Percentiles rank a stretch among this genome's conserved stretches.
These are phyloP conservation scores for Fonsecaea erecta DNA, from an alignment of 2,329 filamentous ascomycete species.

Conservation along the genomic window DNA sequence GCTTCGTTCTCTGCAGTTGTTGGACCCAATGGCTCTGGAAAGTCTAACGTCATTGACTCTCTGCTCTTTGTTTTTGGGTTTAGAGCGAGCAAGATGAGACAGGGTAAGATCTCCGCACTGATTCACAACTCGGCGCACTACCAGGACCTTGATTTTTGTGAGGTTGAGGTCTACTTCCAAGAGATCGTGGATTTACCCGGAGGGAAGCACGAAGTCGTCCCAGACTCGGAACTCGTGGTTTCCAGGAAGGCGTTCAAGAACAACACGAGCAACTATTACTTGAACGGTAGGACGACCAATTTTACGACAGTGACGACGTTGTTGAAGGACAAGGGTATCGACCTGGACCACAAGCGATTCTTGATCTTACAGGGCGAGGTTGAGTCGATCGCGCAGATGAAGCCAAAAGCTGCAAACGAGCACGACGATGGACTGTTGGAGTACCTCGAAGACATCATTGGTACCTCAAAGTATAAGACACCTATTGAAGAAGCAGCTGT, in stretches of 20 bases:
- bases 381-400: constrained; percentile 99
- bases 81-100: constrained; percentile 97
- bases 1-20: constrained; percentile 97
- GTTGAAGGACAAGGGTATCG: constrained; percentile 84
- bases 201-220: constrained; percentile 75
- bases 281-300: constrained; percentile 85
- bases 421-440: constrained; percentile 95
- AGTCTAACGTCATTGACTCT: constrained; percentile 98
- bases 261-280: constrained; percentile 98
- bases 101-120: constrained; percentile 95
- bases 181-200: constrained; percentile 87
- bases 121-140: constrained; percentile 95
- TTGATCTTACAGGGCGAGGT: constrained; percentile 97
- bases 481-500: constrained; percentile 92
- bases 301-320: constrained; percentile 90
- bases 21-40: constrained; percentile 95
- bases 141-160: constrained; percentile 85
- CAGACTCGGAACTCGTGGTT: constrained; percentile 82
- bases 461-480: constrained; percentile 96
- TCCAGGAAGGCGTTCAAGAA: constrained; percentile 96
- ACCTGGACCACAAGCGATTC: constrained; percentile 97
- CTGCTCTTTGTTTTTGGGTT: constrained; percentile 99
- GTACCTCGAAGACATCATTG: constrained; percentile 98
- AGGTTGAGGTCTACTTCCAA: constrained; percentile 95
- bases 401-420: constrained; percentile 90